phyloP scores from a whole-genome alignment of 2,329 filamentous ascomycete species.

The Sclerotinia sclerotiorum region DNA sequence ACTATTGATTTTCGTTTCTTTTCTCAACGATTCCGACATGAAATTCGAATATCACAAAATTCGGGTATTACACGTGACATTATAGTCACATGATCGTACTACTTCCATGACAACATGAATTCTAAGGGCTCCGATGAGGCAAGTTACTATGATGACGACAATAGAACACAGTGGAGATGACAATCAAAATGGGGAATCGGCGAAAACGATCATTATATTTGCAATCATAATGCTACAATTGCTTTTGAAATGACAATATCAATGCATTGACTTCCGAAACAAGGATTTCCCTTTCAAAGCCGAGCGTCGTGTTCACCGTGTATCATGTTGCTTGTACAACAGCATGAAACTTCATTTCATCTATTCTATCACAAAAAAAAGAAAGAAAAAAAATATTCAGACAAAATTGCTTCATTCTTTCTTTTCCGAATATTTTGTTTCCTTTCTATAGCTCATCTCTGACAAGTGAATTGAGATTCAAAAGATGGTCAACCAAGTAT shows the following conservation, averaged over 20 bases:
- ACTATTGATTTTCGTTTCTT: background rate
- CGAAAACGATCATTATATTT: background rate
- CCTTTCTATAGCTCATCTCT: background rate
- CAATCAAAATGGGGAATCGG: background rate
- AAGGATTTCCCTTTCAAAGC: slow-evolving; percentile 15
- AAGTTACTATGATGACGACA: too few species aligned
- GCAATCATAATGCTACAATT: background rate
- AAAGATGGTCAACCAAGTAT: background rate
- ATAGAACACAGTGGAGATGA: background rate
- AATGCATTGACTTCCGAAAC: slow-evolving; percentile 18
- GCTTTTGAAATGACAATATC: slow-evolving; percentile 9
- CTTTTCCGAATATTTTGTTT: background rate
- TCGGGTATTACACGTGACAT: background rate
- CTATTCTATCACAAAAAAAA: slow-evolving; percentile 3
- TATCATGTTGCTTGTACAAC: slow-evolving; percentile 13
- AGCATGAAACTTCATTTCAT: slow-evolving; percentile 12
- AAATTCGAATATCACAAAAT: background rate
- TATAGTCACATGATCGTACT: background rate
- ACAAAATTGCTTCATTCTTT: background rate
- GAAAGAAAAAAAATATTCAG: background rate
- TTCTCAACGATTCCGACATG: background rate
- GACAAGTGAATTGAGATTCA: background rate
- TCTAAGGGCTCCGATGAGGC: background rate
- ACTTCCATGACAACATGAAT: too few species aligned
- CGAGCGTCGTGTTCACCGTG: slow-evolving; percentile 14